Evolutionary conservation across 2,329 filamentous ascomycete genomes (phyloP), one percentile per base, ranked within the genome.

Genomic region (Paradendryphiella salina): DNA sequence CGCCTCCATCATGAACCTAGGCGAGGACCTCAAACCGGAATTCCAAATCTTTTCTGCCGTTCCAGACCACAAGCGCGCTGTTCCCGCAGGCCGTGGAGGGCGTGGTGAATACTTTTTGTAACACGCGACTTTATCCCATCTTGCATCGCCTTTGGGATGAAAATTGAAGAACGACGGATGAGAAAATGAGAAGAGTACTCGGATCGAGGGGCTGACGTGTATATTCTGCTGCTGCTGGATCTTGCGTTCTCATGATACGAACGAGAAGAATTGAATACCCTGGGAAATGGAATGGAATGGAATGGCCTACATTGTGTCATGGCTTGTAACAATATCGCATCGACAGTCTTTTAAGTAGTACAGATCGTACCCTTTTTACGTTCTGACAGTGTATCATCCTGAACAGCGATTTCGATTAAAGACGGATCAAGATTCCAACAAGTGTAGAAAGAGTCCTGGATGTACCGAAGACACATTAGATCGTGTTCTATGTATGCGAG

Each of bases 31-130:
- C 44, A 86, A 90, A 54, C 91, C 93, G 26, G 90, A 89, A 66
- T 99, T 99, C 78, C 94, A 87, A 73, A 94, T 95, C 67, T 95
- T 95, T 78, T 87, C 85, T 23, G 90, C 90, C 26, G 90, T 95
- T n/a, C 89, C 90, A 0, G 90, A 94, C 65, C 87, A 94, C 61
- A 83, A 89, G 73, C 82, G 90, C 54, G 88, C 90, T 48, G 87
- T 93, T 7, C 90, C 90, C 2, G 85, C 87, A 9, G 88, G 78
- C 14, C 67, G 78, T 41, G 75, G 76, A 33, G 76, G 75, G 15
- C 70, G 77, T 10, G 77, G 77, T 41, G 78, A 80, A 63, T 80
- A 80, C 64, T 80, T 80, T 61, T 69, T 80, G 67, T 80, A 73
- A 44, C 5, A 35, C 13, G 11, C 15, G 21, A 23, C 6, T 14